These are phyloP conservation scores for Boletus patriciae DNA, from an alignment of 768 basidiomycete species.

Conservation along the genomic window DNA sequence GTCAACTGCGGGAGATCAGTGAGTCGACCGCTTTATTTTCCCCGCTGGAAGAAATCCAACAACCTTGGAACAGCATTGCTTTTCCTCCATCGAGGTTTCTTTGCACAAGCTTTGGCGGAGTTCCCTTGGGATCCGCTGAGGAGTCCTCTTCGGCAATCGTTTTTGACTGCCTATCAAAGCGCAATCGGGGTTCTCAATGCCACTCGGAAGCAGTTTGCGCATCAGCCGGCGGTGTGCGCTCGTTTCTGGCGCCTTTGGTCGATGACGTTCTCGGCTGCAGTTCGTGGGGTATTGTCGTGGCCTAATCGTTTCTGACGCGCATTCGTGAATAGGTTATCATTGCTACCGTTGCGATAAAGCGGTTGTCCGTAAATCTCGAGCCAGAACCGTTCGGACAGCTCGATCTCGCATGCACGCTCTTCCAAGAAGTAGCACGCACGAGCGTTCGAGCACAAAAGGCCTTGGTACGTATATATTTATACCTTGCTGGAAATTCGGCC, in stretches of 20 bases:
- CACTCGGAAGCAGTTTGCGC: constrained; percentile 42
- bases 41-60: not conserved
- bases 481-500: not conserved
- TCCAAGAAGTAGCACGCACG: constrained; percentile 43
- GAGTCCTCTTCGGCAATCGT: constrained; percentile 51
- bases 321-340: constrained; percentile 44
- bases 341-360: constrained; percentile 53
- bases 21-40: constrained; percentile 1
- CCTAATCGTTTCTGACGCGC: not conserved
- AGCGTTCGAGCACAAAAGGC: constrained; percentile 52
- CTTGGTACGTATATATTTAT: constrained; percentile 36
- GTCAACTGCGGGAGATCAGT: constrained; percentile 50
- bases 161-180: constrained; percentile 50
- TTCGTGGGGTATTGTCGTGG: constrained; percentile 29
- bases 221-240: constrained; percentile 46
- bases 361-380: constrained; percentile 42
- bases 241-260: constrained; percentile 64
- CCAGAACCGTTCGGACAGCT: constrained; percentile 49
- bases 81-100: constrained; percentile 56
- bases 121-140: constrained; percentile 47
- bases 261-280: constrained; percentile 53
- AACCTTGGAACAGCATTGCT: constrained; percentile 42
- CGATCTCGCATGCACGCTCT: constrained; percentile 47
- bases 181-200: constrained; percentile 47
- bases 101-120: constrained; percentile 55